Evolutionary conservation across 495 filamentous ascomycete species (phyloP).

Genomic region (Aspergillus haitiensis): DNA sequence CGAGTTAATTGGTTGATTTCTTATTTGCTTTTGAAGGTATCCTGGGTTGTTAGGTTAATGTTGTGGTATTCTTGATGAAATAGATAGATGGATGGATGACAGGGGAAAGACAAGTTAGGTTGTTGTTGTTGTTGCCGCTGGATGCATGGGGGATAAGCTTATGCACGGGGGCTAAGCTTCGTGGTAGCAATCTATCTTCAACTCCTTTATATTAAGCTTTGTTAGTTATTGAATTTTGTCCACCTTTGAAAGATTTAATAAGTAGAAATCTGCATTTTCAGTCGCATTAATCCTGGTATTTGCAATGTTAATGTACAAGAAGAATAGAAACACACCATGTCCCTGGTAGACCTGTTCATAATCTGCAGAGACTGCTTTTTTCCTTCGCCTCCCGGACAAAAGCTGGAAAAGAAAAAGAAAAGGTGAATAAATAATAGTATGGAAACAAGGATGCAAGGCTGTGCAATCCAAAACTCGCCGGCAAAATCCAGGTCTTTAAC

Average conservation of each 20-base stretch:
- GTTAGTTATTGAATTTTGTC: background rate
- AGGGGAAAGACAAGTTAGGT: background rate
- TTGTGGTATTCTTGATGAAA: background rate
- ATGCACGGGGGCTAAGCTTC: too few species aligned
- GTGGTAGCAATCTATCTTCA: too few species aligned
- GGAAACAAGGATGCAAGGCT: slow-evolving; percentile 26
- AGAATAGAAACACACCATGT: slow-evolving; percentile 22
- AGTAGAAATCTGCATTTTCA: slow-evolving; percentile 3
- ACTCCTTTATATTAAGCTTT: too few species aligned
- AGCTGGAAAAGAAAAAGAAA: slow-evolving; percentile 11
- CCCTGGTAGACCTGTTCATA: slow-evolving; percentile 23
- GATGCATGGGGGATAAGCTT: too few species aligned
- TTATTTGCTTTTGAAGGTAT: background rate
- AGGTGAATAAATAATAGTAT: slow-evolving; percentile 6
- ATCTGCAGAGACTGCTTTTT: slow-evolving; percentile 17
- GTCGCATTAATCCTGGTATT: slow-evolving; percentile 43
- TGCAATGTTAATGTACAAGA: slow-evolving; percentile 46
- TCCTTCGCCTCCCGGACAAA: slow-evolving; percentile 21
- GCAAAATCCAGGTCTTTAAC: slow-evolving; percentile 36
- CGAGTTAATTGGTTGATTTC: background rate
- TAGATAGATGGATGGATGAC: background rate
- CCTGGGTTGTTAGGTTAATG: too few species aligned
- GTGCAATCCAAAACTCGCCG: slow-evolving; percentile 35
- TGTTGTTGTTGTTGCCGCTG: slow-evolving; percentile 6
- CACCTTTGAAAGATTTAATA: background rate